These are phyloP conservation scores for Colletotrichum zoysiae DNA, from an alignment of 2,329 filamentous ascomycete species.

Conservation along the genomic window DNA sequence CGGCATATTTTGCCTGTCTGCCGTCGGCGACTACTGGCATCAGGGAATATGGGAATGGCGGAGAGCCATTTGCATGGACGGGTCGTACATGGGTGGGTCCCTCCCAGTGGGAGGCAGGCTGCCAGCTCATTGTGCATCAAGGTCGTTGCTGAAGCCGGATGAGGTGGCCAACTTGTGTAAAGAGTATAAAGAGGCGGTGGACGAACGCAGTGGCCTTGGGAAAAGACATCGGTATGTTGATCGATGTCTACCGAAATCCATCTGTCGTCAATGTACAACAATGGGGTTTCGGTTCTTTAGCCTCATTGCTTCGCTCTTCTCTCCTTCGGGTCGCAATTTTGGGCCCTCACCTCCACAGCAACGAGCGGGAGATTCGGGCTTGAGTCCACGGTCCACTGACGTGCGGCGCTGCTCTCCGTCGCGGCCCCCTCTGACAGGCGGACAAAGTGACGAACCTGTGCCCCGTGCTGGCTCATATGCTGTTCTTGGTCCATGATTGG, in stretches of 20 bases:
- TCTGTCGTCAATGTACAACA: neutral
- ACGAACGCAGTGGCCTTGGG: slow-evolving; percentile 23
- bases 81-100: slow-evolving; percentile 43
- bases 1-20: neutral
- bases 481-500: slow-evolving; percentile 40
- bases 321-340: slow-evolving; percentile 19
- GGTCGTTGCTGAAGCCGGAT: slow-evolving; percentile 41
- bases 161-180: slow-evolving; percentile 17
- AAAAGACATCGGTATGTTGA: neutral
- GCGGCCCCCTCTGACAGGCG: slow-evolving; percentile 34
- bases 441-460: slow-evolving; percentile 43
- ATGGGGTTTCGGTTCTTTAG: slow-evolving; percentile 21
- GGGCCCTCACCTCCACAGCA: slow-evolving; percentile 16
- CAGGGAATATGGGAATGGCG: slow-evolving; percentile 12
- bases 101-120: slow-evolving; percentile 41
- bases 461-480: slow-evolving; percentile 39
- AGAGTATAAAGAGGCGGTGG: slow-evolving; percentile 41
- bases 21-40: slow-evolving; percentile 22
- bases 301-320: slow-evolving; percentile 27
- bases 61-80: slow-evolving; percentile 42
- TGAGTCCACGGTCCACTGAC: slow-evolving; percentile 22
- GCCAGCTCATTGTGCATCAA: slow-evolving; percentile 44
- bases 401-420: slow-evolving; percentile 30
- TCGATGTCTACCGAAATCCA: slow-evolving; percentile 1
- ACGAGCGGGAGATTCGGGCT: slow-evolving; percentile 12